phyloP scores from a whole-genome alignment of 305 asterid species.

The Andrographis paniculata region DNA sequence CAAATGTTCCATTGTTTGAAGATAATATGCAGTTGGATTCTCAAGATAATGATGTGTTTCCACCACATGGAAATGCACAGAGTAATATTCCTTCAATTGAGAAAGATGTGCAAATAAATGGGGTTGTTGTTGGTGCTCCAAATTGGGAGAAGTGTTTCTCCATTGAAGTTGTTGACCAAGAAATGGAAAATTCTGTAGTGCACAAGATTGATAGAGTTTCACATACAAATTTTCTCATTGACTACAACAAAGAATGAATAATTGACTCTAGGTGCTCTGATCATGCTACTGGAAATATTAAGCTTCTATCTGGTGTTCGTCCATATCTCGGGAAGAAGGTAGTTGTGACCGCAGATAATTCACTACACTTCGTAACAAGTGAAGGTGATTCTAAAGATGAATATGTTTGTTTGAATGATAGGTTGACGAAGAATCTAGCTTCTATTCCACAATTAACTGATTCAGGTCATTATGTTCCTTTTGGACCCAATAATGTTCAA shows the following conservation, averaged over 20 bases:
- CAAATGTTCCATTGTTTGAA: too few species aligned
- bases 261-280: constrained; percentile 5
- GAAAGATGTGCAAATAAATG: too few species aligned
- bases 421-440: constrained; percentile 19
- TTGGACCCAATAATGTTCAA: constrained; percentile 19
- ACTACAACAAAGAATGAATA: background rate
- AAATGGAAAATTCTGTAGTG: background rate
- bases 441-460: constrained; percentile 15
- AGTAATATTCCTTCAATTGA: too few species aligned
- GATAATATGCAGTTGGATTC: too few species aligned
- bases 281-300: background rate
- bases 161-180: background rate
- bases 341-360: constrained; percentile 7
- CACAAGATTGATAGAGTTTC: background rate
- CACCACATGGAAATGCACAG: too few species aligned
- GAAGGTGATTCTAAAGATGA: background rate
- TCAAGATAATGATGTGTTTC: too few species aligned
- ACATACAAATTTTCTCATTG: too few species aligned
- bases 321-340: background rate
- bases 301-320: background rate
- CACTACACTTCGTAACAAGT: background rate
- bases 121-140: background rate
- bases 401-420: too few species aligned
- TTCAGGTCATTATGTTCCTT: constrained; percentile 7
- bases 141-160: constrained; percentile 1